These are phyloP conservation scores for Tetradesmus obliquus DNA, from an alignment of 139 green algal genomes.

Conservation along the genomic window DNA sequence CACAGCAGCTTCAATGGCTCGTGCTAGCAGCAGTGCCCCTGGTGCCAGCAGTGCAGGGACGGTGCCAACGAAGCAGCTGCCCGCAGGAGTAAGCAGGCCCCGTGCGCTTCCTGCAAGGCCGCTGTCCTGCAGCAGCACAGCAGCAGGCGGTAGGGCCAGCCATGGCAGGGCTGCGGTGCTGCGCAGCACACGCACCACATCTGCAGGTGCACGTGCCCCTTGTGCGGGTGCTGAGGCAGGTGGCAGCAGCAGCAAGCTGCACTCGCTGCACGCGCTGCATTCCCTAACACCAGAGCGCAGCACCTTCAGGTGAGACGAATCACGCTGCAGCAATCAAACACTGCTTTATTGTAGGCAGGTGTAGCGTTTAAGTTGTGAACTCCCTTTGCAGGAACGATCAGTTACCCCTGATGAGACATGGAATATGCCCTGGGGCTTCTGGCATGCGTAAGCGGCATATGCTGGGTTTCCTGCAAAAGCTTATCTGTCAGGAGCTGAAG, in stretches of 20 bases:
- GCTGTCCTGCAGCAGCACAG: conserved; percentile 17
- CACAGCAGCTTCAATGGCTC: not conserved
- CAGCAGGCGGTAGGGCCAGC: not conserved
- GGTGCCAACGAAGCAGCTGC: not conserved
- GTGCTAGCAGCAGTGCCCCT: not conserved
- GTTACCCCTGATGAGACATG: too few relatives aligned
- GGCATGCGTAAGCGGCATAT: not conserved
- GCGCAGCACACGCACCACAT: not conserved
- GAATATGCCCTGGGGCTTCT: too few relatives aligned
- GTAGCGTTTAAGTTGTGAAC: not conserved
- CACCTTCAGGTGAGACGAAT: not conserved
- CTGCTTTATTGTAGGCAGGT: too few relatives aligned
- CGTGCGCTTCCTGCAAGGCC: conserved; percentile 2
- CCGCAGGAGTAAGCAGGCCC: not conserved
- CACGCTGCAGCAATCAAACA: not conserved
- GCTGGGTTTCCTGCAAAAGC: not conserved
- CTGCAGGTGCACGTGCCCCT: not conserved
- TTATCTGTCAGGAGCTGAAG: not conserved
- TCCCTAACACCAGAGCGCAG: not conserved
- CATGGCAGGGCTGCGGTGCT: not conserved
- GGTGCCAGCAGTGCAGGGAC: not conserved
- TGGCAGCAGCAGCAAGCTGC: not conserved
- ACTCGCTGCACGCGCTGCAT: not conserved
- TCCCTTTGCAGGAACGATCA: not conserved
- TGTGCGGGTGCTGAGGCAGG: not conserved